phyloP scores from a whole-genome alignment of 2,329 filamentous ascomycete genomes.

The Neofusicoccum sp. region DNA sequence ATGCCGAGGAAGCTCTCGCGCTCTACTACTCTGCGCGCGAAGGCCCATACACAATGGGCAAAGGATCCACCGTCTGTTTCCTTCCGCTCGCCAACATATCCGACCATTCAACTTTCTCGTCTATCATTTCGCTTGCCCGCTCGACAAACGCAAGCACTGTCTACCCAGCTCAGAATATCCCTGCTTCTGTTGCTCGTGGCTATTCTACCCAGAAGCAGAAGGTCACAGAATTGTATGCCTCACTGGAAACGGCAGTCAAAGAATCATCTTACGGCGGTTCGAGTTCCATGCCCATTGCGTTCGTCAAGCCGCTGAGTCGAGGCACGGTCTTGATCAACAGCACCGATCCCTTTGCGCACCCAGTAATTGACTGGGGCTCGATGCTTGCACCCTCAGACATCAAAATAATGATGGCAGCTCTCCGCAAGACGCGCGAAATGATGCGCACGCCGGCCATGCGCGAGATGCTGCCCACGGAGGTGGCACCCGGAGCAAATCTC shows the following conservation, averaged over 20 bases:
- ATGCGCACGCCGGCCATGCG: constrained; percentile 21
- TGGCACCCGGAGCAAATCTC: constrained; percentile 28
- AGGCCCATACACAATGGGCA: neutral
- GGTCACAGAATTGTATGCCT: neutral
- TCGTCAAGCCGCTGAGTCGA: constrained; percentile 25
- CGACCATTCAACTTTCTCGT: neutral
- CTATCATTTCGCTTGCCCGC: neutral
- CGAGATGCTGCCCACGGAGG: constrained; percentile 25
- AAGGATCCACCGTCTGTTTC: neutral
- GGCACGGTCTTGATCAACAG: constrained; percentile 25
- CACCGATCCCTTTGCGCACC: neutral
- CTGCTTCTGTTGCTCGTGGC: neutral
- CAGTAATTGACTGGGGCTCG: constrained; percentile 21
- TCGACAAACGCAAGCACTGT: neutral
- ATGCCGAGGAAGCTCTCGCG: constrained; percentile 30
- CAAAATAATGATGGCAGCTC: constrained; percentile 23
- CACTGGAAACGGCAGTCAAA: neutral
- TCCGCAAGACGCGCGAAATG: constrained; percentile 23
- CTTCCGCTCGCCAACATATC: neutral
- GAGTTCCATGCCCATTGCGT: neutral
- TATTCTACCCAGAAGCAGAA: neutral
- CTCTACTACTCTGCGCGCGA: constrained; percentile 5
- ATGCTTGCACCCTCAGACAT: constrained; percentile 27
- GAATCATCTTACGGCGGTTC: neutral
- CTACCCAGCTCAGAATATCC: neutral